phyloP scores from a whole-genome alignment of 1,139 yeast genomes.

The Yamadazyma triangularis region DNA sequence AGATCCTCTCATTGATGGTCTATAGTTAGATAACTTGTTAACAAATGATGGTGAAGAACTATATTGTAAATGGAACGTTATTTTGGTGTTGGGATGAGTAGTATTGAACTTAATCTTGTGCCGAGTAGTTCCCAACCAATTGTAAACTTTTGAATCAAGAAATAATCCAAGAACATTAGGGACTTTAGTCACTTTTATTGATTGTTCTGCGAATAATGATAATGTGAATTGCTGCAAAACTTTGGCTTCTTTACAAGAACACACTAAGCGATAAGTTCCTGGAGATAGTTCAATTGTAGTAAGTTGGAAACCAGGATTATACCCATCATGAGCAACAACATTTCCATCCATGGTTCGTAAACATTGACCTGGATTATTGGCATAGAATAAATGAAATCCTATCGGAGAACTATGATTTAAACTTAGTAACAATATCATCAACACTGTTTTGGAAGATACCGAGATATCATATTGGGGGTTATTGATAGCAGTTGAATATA shows the following conservation, averaged over 20 bases:
- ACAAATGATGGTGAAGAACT: conserved; percentile 12
- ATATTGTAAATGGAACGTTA: conserved; percentile 25
- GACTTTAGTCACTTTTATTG: conserved; percentile 13
- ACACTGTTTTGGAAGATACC: conserved; percentile 13
- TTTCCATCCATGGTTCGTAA: too few species aligned
- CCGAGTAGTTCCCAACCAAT: conserved; percentile 39
- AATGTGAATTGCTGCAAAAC: conserved; percentile 11
- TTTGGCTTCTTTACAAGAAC: conserved; percentile 24
- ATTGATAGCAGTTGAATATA: conserved; percentile 41
- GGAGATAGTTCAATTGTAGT: conserved; percentile 18
- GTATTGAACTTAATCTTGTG: conserved; percentile 25
- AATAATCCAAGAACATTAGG: conserved; percentile 35
- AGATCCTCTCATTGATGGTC: conserved; percentile 43
- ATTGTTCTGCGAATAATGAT: conserved; percentile 3
- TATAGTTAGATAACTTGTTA: conserved; percentile 22
- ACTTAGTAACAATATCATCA: conserved; percentile 21
- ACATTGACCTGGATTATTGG: too few species aligned
- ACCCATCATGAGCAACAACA: conserved; percentile 3
- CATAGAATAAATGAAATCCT: conserved; percentile 41
- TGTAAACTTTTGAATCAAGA: conserved; percentile 15
- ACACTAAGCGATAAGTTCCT: conserved; percentile 31
- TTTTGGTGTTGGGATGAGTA: conserved; percentile 15
- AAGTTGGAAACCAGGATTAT: background rate
- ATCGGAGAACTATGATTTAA: conserved; percentile 5
- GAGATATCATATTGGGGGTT: conserved; percentile 60